These are phyloP conservation scores for Blepharisma stoltei DNA, from an alignment of 73 alveolate species.

Conservation along the genomic window DNA sequence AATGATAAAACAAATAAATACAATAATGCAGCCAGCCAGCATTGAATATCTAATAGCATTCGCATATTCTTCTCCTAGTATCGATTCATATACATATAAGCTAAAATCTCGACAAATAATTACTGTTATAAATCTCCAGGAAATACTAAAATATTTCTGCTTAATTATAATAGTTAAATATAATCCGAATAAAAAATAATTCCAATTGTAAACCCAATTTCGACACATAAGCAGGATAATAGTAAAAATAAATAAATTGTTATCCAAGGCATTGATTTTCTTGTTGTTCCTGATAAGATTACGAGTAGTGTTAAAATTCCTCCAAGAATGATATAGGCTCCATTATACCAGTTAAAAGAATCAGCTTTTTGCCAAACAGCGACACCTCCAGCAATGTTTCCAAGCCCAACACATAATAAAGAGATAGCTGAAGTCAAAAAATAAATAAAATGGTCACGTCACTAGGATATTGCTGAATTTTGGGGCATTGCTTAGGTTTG, in stretches of 20 bases:
- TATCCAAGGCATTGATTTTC: neutral
- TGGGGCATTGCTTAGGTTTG: too few species aligned
- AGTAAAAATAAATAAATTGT: neutral
- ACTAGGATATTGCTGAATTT: too few species aligned
- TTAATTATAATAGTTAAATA: neutral
- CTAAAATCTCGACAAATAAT: too few species aligned
- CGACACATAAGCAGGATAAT: neutral
- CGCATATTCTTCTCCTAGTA: slow-evolving; percentile 27
- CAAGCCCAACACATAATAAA: neutral
- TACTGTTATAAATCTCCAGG: too few species aligned
- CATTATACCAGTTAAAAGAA: slow-evolving; percentile 20
- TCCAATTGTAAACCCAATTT: slow-evolving; percentile 7
- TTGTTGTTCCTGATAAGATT: neutral
- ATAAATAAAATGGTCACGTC: too few species aligned
- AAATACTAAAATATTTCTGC: too few species aligned
- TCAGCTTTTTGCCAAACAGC: neutral
- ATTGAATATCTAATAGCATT: neutral
- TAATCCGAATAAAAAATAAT: neutral
- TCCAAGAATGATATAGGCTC: neutral
- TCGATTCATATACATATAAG: too few species aligned
- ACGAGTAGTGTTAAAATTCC: neutral
- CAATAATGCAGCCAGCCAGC: neutral
- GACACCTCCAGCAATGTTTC: slow-evolving; percentile 26
- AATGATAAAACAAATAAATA: neutral
- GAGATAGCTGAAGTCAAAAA: too few species aligned